Percentiles rank a stretch among this genome's conserved stretches.
phyloP scores from a whole-genome alignment of 768 basidiomycete genomes.

The Rhodotorula kratochvilovae region DNA sequence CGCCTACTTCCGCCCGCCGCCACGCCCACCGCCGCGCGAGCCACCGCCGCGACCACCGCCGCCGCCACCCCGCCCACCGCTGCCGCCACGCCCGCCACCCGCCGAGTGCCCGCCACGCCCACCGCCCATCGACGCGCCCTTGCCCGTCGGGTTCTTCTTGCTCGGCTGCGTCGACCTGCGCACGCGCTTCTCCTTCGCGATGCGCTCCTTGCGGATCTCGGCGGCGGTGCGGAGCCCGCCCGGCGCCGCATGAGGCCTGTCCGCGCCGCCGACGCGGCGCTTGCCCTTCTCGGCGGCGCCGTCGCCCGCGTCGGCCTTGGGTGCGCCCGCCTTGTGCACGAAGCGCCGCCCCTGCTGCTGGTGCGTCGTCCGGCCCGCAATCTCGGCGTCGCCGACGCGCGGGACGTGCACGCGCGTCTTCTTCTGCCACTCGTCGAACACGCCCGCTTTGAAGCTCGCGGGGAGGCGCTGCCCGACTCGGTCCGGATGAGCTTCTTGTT shows the following conservation, averaged over 20 bases:
- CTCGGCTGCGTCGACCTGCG: background rate
- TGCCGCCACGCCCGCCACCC: too few species aligned
- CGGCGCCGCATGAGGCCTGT: constrained; percentile 63
- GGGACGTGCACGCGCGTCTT: constrained; percentile 71
- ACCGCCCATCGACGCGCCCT: constrained; percentile 5
- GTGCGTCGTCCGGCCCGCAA: constrained; percentile 36
- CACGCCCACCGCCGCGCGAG: too few species aligned
- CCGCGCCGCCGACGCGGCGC: constrained; percentile 59
- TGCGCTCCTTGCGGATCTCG: constrained; percentile 75
- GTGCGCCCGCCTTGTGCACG: constrained; percentile 64
- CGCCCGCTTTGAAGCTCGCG: constrained; percentile 84
- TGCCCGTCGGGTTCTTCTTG: background rate
- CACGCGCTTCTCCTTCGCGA: constrained; percentile 58
- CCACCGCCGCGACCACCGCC: too few species aligned
- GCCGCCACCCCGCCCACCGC: too few species aligned
- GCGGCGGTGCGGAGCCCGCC: constrained; percentile 81
- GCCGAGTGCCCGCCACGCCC: background rate
- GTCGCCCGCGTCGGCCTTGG: constrained; percentile 67
- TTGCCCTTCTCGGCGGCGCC: constrained; percentile 59
- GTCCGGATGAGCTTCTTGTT: constrained; percentile 90
- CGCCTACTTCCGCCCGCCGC: background rate
- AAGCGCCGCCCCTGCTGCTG: constrained; percentile 52
- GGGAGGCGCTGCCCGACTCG: constrained; percentile 89
- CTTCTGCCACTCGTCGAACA: constrained; percentile 91
- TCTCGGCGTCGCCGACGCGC: constrained; percentile 75